A percentile compares a stretch with the other conserved stretches of the same genome.
These are phyloP conservation scores for Pistacia atlantica DNA, from an alignment of 345 rosid species.

Conservation along the genomic window DNA sequence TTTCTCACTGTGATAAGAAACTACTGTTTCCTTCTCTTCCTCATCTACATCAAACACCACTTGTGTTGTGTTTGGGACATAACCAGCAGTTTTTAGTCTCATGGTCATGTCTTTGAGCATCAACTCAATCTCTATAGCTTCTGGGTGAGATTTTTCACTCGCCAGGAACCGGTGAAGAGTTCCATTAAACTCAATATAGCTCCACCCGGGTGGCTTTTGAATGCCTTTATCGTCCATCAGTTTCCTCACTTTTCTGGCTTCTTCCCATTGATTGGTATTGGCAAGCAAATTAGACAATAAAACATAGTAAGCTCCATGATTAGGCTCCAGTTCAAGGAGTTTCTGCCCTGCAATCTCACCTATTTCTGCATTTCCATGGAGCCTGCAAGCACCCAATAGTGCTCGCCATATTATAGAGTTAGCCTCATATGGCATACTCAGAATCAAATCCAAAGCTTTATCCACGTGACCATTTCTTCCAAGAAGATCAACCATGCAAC, in stretches of 20 bases:
- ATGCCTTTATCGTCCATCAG: slow-evolving; percentile 38
- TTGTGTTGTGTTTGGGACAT: slow-evolving; percentile 28
- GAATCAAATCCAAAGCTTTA: slow-evolving; percentile 51
- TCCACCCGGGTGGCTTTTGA: slow-evolving; percentile 43
- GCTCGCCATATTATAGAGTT: slow-evolving; percentile 54
- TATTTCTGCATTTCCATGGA: slow-evolving; percentile 33
- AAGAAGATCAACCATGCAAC: slow-evolving; percentile 67
- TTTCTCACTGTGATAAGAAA: slow-evolving; percentile 49
- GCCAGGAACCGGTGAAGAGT: slow-evolving; percentile 29
- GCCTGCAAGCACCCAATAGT: slow-evolving; percentile 42
- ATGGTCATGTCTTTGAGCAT: slow-evolving; percentile 37
- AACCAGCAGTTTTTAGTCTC: slow-evolving; percentile 35
- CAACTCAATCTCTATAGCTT: slow-evolving; percentile 21
- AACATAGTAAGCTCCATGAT: slow-evolving; percentile 38
- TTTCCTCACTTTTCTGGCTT: slow-evolving; percentile 36
- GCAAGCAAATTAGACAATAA: slow-evolving; percentile 42
- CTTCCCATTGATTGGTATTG: slow-evolving; percentile 33
- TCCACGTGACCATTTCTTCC: slow-evolving; percentile 56
- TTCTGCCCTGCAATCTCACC: slow-evolving; percentile 31
- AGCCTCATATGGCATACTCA: slow-evolving; percentile 52
- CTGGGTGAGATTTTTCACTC: slow-evolving; percentile 31
- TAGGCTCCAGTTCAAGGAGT: slow-evolving; percentile 37
- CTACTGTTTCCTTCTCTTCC: slow-evolving; percentile 42
- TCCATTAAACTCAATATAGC: slow-evolving; percentile 34
- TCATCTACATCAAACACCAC: slow-evolving; percentile 46